Evolutionary conservation across 768 basidiomycete species (phyloP), one percentile per base, ranked within the genome.

Genomic region (Lyophyllum atratum): DNA sequence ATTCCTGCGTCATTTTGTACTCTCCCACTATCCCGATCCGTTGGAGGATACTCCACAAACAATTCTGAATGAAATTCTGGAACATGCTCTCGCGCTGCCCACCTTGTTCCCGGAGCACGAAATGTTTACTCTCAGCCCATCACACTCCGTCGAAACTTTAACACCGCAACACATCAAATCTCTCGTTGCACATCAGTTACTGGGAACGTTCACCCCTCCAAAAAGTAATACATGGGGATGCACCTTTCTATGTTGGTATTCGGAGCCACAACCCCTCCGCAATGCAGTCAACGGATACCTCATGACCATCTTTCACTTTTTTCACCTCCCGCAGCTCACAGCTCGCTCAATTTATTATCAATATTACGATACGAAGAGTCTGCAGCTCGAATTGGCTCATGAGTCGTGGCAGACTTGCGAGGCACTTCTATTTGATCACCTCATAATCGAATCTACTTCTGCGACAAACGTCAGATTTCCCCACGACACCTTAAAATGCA

Each of bases 171-270:
- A 74, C 48, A 59, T 70, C 46, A 62, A 59, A 52, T 69, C 59
- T 31, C 61, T 73, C 5, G 55, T 74, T 12, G 58, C 72, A 26
- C 73, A 71, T 52, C 73, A 71, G 53, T 50, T 72, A 49, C 59
- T 72, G 9, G 70, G 70, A 19, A 75, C 68, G 15, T 59, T 72
- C 21, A 56, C 49, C 10, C 66, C 60, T 4, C 70, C 71, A 4
- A 54, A 58, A 39, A 64, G 63, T 19, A 72, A 67, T 49, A 60
- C 49, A 12, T 74, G 68, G 72, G 71, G 69, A 39, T 69, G 67
- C 53, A 70, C 67, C n/a, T 70, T 73, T 48, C 51, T 61, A 21
- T 67, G 62, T 37, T 73, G 72, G 72, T 73, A 72, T 57, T 66
- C 70, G 7, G 60, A 61, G 28, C 63, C 59, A 45, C 69, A 69